Evolutionary conservation across 768 basidiomycete genomes (phyloP).

Genomic region (Rhizopogon roseolus): DNA sequence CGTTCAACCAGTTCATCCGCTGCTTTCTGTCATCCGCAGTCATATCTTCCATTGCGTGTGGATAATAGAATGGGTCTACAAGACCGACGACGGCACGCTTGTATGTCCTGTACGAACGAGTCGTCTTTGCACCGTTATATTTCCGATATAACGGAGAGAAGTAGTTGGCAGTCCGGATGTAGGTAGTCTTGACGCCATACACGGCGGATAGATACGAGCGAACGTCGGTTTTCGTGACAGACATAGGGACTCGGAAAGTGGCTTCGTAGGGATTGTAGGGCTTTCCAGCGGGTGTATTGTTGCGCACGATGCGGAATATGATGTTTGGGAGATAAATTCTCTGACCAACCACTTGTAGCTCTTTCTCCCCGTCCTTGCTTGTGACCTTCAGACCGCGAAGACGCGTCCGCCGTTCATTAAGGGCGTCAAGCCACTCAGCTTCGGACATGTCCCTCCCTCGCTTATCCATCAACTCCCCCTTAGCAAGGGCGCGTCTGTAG

Average conservation of each 20-base stretch:
- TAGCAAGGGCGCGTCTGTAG: slow-evolving; percentile 53
- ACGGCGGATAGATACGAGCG: slow-evolving; percentile 78
- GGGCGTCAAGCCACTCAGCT: slow-evolving; percentile 52
- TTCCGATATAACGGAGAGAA: slow-evolving; percentile 46
- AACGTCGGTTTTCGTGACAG: slow-evolving; percentile 89
- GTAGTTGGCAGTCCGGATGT: slow-evolving; percentile 94
- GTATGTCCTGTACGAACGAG: slow-evolving; percentile 53
- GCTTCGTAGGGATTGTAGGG: slow-evolving; percentile 94
- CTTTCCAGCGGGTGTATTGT: slow-evolving; percentile 67
- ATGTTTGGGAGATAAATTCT: slow-evolving; percentile 89
- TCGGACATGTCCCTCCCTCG: slow-evolving; percentile 38
- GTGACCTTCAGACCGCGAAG: slow-evolving; percentile 58
- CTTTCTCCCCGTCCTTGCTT: slow-evolving; percentile 33
- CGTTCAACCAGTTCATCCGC: slow-evolving; percentile 60
- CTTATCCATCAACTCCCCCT: slow-evolving; percentile 39
- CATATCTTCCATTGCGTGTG: slow-evolving; percentile 79
- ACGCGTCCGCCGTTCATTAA: slow-evolving; percentile 57
- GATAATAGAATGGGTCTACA: slow-evolving; percentile 92
- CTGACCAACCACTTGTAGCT: slow-evolving; percentile 65
- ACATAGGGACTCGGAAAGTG: slow-evolving; percentile 88
- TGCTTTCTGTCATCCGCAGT: slow-evolving; percentile 42
- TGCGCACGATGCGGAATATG: slow-evolving; percentile 77
- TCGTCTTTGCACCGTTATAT: slow-evolving; percentile 20
- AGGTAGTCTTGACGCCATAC: slow-evolving; percentile 89
- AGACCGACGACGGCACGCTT: slow-evolving; percentile 92